Base-by-base conservation (phyloP, 305 asterid genomes). In the Solanum hybrid region DNA sequence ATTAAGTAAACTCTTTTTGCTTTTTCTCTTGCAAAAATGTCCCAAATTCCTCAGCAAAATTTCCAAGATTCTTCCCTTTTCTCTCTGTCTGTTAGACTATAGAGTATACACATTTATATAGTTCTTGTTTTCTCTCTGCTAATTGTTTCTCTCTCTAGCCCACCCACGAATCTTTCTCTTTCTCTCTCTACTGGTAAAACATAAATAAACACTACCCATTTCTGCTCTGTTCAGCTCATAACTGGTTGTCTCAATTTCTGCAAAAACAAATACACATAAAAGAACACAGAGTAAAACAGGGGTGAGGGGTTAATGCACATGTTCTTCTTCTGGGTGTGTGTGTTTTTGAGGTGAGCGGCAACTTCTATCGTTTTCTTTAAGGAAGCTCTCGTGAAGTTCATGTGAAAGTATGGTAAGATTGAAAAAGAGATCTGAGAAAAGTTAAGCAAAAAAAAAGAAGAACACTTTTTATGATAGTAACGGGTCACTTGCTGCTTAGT, bases 311-410 rank as follows among this genome's bases (percentile, higher is more conserved):
- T 56, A 76, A 42, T 69, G 86, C 87, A 34, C 86, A 77, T 64
- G 85, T 71, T 37, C 27, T 87, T 29, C 89, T 73, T 87, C n/a
- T 78, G 27, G n/a, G 31, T 51, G 75, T 51, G 64, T 51, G 87
- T 29, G 73, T 84, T 29, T 84, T 16, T 85, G 88, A 85, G 88
- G 87, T 87, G 84, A 71, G 86, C 27, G 56, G 37, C 87, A 56
- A 78, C 81, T 90, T 84, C 76, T 85, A 51, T 89, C 90, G 85
- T 91, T 90, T 91, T 94, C 93, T 87, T 79, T 91, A 92, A 86
- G 89, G 91, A 90, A 87, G 36, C 92, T 92, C 95, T 91, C 95
- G 95, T 95, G 96, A 94, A 93, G 88, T 91, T 94, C 94, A 95
- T 95, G 97, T 92, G 97, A 90, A 89, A 92, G 91, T 85, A 88